Evolutionary conservation across 768 basidiomycete species (phyloP).

Genomic region (Xerocomellus intermedius): DNA sequence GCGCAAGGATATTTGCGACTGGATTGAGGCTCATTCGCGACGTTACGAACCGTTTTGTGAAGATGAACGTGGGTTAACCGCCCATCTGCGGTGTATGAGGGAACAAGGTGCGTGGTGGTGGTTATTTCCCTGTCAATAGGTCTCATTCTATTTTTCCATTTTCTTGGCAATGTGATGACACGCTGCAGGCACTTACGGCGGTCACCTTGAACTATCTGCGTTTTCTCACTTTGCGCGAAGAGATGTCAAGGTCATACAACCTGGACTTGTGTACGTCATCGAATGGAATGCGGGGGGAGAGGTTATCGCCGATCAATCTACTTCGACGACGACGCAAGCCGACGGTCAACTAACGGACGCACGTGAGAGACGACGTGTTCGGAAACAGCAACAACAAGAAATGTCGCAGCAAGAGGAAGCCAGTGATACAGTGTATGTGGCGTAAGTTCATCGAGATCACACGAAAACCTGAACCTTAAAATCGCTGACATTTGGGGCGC

Average conservation of each 20-base stretch:
- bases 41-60: slow-evolving; percentile 89
- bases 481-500: slow-evolving; percentile 11
- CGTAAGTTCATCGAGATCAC: slow-evolving; percentile 52
- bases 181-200: slow-evolving; percentile 77
- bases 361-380: slow-evolving; percentile 44
- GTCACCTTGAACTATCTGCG: slow-evolving; percentile 90
- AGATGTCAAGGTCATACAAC: slow-evolving; percentile 91
- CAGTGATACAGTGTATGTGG: slow-evolving; percentile 68
- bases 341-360: slow-evolving; percentile 30
- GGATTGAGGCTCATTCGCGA: slow-evolving; percentile 65
- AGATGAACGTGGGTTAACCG: slow-evolving; percentile 71
- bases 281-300: slow-evolving; percentile 71
- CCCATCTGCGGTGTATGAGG: slow-evolving; percentile 75
- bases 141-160: slow-evolving; percentile 7
- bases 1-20: slow-evolving; percentile 76
- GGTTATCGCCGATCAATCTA: slow-evolving; percentile 26
- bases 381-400: slow-evolving; percentile 39
- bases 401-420: slow-evolving; percentile 19
- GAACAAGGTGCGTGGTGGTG: slow-evolving; percentile 55
- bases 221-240: slow-evolving; percentile 78
- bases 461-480: slow-evolving; percentile 3
- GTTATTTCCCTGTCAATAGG: not conserved
- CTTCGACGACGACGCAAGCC: slow-evolving; percentile 28
- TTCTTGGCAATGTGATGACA: slow-evolving; percentile 13
- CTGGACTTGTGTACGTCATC: slow-evolving; percentile 87